Evolutionary conservation across 208 protist species (phyloP), one percentile per base, ranked within the genome.

Genomic region (Naegleria lovaniensis): DNA sequence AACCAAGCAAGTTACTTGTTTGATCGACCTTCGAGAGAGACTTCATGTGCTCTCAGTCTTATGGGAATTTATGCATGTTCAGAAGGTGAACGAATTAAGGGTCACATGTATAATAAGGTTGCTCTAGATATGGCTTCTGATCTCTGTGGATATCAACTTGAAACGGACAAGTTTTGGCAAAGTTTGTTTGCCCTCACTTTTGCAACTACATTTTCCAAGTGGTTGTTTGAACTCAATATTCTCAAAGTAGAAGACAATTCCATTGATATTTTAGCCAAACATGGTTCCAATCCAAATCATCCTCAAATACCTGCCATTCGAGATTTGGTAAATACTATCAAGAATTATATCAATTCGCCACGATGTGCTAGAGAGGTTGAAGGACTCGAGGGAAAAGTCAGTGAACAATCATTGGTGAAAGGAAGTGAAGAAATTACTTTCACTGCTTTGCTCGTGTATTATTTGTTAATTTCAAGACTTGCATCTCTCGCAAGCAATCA

Each of bases 31-130:
- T 79, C 67, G 7, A 79, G 67, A n/a, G 67, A 79, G 36, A 33
- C 67, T 36, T 79, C 67, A 79, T 79, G 67, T 36, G 67, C 67
- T 36, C 25, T 79, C 6, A 79, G 67, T 36, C n/a, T 79, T 0
- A 79, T 79, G 67, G 29, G 67, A 36, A 79, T 79, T 79, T 79
- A 79, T 79, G 67, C 67, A 6, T 79, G 67, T 36, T 79, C 67
- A 36, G 67, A 79, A 36, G 67, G 67, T 79, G 67, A 79, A 79
- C 25, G 67, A 79, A 79, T 79, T 13, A 79, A 79, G 25, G 67
- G 67, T 15, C 67, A 79, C 16, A 36, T 79, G 29, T 79, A 79
- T 9, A 79, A 79, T 33, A 79, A 33, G n/a, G 9, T 79, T 79
- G 67, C 67, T 36, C 9, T 79, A n/a, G 67, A 79, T 13, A 79